Evolutionary conservation across 768 basidiomycete species (phyloP), one percentile per base, ranked within the genome.

Genomic region (Kockovaella imperatae): DNA sequence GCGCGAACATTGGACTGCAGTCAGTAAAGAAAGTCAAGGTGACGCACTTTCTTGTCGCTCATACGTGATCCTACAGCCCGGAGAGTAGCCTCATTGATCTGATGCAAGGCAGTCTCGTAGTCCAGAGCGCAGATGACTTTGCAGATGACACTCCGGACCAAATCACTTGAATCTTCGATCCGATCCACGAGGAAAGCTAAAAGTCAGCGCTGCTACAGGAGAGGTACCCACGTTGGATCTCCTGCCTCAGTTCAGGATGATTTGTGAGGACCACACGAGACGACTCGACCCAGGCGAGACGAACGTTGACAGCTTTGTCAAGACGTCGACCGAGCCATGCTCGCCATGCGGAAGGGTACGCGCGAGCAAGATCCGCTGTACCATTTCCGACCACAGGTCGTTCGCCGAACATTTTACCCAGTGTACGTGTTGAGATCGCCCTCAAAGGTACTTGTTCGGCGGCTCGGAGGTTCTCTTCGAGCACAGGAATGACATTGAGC

Each of bases 401-500:
- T 81, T 49, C 47, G 17, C 57, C 81, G 62, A 86, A 93, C 85
- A 99, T 93, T 52, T 83, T 82, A 0, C 90, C 95, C 1, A 97
- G 77, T 0, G 81, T 83, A 57, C 85, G 80, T 0, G 89, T 89
- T n/a, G 84, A 86, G 54, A 95, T 79, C 14, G 80, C 60, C 29
- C 95, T 78, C 3, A 90, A 74, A 25, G 77, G 75, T 2, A 81
- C 62, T 30, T 85, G 79, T 55, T 87, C 86, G 3, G 83, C 82
- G 11, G 54, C 61, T 20, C 81, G 80, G 4, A 96, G 76, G 61
- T 95, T 88, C 55, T 90, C 86, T 66, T 93, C 90, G 15, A 97
- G 79, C 48, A 89, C 85, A 0, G 93, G 91, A 21, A 97, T 83
- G 40, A 96, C 89, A 67, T 85, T 88, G 62, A 86, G 82, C 1